Evolutionary conservation across 306 rosid genomes (phyloP).

Genomic region (Castanea sativa): DNA sequence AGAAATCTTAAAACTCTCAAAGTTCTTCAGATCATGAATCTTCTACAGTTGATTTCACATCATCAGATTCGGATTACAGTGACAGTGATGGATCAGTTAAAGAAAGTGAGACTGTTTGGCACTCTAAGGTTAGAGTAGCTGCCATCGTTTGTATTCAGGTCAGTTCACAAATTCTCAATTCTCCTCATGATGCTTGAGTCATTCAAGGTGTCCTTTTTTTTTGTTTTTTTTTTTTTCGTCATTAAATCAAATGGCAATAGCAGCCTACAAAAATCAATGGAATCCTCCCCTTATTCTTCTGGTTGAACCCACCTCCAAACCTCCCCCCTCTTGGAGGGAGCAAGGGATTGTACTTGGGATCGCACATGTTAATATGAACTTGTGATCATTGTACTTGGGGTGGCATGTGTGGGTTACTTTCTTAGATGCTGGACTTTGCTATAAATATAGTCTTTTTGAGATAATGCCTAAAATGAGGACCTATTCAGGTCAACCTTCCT

Average conservation of each 20-base stretch:
- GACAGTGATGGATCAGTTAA: slow-evolving; percentile 74
- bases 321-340: too few species aligned
- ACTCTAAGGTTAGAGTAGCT: slow-evolving; percentile 78
- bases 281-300: too few species aligned
- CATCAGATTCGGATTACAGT: slow-evolving; percentile 91
- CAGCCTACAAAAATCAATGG: too few species aligned
- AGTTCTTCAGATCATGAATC: slow-evolving; percentile 51
- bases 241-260: too few species aligned
- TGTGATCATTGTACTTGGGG: background rate
- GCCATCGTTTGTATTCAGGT: slow-evolving; percentile 89
- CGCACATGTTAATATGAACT: too few species aligned
- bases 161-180: slow-evolving; percentile 4
- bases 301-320: too few species aligned
- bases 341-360: too few species aligned
- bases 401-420: background rate
- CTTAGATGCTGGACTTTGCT: background rate
- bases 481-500: background rate
- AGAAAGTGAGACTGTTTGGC: slow-evolving; percentile 45
- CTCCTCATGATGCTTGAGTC: background rate
- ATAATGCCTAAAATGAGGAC: background rate
- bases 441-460: background rate
- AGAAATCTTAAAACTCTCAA: slow-evolving; percentile 34
- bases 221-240: too few species aligned
- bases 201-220: too few species aligned
- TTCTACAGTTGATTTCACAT: slow-evolving; percentile 49